Base-by-base conservation (phyloP, 2,329 filamentous ascomycete species). In the Venturia oleaginea region DNA sequence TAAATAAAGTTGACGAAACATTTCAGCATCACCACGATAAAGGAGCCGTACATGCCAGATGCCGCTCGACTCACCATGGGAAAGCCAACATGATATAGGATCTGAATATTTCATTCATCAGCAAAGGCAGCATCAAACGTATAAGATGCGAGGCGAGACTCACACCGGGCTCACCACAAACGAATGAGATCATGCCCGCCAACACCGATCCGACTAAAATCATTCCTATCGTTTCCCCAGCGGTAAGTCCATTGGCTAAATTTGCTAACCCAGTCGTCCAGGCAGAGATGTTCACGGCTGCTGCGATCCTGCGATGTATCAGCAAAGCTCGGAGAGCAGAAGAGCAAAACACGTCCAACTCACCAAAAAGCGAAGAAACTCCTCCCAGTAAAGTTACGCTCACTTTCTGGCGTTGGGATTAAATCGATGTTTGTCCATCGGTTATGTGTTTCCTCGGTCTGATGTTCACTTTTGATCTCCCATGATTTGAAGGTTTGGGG, bases 11-110 rank as follows among this genome's bases (percentile, higher is more conserved):
- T 64, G 3, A 64, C 62, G 62, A 64, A 64, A 55, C 62, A 64
- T 60, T 64, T 64, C 22, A 63, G 27, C 59, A 43, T 37, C 19
- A 65, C 34, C 24, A 65, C 64, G 48, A 65, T 64, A 11, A 34
- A 63, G 5, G 62, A 66, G 32, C 71, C 71, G 59, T 70, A 71
- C 66, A 72, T 70, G 13, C 71, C 71, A 65, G 70, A 72, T 22
- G 70, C 68, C 2, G 69, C 68, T 42, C 71, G 67, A 62, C 67
- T 70, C 67, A 72, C 71, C 66, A 72, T 69, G 5, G 69, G 68
- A 42, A 71, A 72, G 32, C 71, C 70, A 10, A 72, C 55, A 64
- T 70, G 66, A 62, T 71, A 71, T 24, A 32, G 4, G 2, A 48
- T 24, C 61, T 48, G 19, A 43, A 43, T 7, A n/a, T n/a, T n/a